A percentile compares a stretch with the other conserved stretches of the same genome.
These are phyloP conservation scores for Xylaria digitata DNA, from an alignment of 2,329 filamentous ascomycete genomes.

Conservation along the genomic window DNA sequence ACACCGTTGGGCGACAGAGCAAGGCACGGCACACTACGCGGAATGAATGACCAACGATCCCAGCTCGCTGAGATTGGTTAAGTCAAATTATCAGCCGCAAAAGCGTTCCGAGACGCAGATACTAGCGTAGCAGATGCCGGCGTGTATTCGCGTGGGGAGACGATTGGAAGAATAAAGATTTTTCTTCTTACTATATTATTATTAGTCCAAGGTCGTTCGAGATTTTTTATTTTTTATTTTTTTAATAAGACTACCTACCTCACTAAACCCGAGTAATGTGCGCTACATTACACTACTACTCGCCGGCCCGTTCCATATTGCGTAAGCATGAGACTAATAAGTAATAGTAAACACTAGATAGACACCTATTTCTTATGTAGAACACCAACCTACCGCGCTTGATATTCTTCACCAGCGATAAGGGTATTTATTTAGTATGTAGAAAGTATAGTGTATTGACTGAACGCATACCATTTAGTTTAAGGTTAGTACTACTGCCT, in stretches of 20 bases:
- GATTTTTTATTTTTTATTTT: too few relatives aligned
- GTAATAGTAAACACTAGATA: background rate
- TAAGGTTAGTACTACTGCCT: too few relatives aligned
- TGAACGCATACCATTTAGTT: background rate
- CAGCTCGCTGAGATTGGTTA: conserved; percentile 25
- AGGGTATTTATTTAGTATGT: too few relatives aligned
- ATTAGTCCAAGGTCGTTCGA: background rate
- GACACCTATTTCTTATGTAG: background rate
- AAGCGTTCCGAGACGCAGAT: conserved; percentile 13
- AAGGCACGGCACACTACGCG: conserved; percentile 43
- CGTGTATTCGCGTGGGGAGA: conserved; percentile 20
- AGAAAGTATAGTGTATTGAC: too few relatives aligned
- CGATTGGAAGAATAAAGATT: conserved; percentile 18
- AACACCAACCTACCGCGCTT: too few relatives aligned
- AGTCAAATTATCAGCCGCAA: conserved; percentile 29
- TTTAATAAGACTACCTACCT: too few relatives aligned
- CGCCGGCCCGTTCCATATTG: conserved; percentile 37
- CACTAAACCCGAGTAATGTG: background rate
- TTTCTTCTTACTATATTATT: conserved; percentile 11
- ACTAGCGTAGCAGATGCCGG: conserved; percentile 8
- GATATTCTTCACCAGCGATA: background rate
- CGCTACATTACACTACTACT: background rate
- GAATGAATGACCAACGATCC: conserved; percentile 41
- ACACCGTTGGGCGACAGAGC: conserved; percentile 40
- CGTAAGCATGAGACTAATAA: conserved; percentile 15